Conservation (phyloP, 805 yeast genomes). For the Candida orba region DNA sequence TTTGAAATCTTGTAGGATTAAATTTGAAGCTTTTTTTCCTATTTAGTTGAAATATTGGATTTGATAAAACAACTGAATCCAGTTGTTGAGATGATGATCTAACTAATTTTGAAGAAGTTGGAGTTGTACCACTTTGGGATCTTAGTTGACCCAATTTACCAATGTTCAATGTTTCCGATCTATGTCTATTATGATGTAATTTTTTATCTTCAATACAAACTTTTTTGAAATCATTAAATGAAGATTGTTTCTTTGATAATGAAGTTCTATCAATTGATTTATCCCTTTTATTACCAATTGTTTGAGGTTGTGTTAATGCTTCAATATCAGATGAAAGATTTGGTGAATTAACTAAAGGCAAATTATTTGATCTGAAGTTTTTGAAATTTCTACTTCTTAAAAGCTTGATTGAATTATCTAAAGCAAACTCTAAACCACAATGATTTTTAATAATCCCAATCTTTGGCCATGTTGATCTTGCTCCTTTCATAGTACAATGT, state of each 20-base stretch:
- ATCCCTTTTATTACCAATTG: neutral
- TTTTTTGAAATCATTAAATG: conserved; percentile 4
- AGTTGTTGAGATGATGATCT: conserved; percentile 1
- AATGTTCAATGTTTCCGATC: conserved; percentile 20
- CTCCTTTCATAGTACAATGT: conserved; percentile 72
- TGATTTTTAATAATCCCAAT: conserved; percentile 79
- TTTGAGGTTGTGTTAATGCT: neutral
- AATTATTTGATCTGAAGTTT: conserved; percentile 16
- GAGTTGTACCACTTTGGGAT: neutral
- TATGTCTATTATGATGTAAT: conserved; percentile 17
- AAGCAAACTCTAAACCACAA: conserved; percentile 81
- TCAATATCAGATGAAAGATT: conserved; percentile 2
- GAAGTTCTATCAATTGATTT: neutral
- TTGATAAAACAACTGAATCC: neutral
- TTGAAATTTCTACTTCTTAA: conserved; percentile 56
- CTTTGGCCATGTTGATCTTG: conserved; percentile 92
- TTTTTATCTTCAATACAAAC: neutral
- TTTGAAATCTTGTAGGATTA: conserved; percentile 8
- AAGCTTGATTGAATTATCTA: conserved; percentile 70
- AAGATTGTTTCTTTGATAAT: conserved; percentile 1
- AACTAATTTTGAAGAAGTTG: neutral
- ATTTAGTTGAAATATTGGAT: neutral
- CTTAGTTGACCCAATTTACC: conserved; percentile 13
- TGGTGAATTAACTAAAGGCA: conserved; percentile 21
- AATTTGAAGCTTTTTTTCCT: conserved; percentile 3